Base-by-base conservation (phyloP, 176 grass and related monocot genomes). In the Lolium rigidum region DNA sequence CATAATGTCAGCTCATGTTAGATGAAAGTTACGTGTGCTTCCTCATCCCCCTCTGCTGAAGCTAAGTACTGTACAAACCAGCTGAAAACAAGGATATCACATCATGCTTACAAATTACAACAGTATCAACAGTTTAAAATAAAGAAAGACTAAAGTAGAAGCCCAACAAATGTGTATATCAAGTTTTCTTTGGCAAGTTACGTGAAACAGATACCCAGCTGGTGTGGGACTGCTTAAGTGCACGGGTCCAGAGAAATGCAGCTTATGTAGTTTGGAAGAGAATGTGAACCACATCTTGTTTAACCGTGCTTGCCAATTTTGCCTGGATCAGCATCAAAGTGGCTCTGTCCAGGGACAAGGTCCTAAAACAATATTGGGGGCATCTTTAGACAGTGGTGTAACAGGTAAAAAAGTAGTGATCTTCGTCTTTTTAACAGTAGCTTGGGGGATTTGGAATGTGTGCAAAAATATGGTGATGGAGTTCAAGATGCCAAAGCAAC, bases 1-100 rank as follows among this genome's bases (percentile, higher is more conserved):
- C 75, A 55, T 74, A 84, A 21, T 67, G 37, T 24, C 59, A 89
- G 57, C 11, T 76, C 49, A 60, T 49, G 76, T 16, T 68, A 38
- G 79, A 63, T 55, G 67, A 80, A 58, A 57, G 60, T 38, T 38
- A 39, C 14, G 24, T 83, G 43, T 12, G 20, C 48, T 65, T 57
- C 63, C 16, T n/a, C 18, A 39, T 66, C 76, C 18, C 10, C 82
- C 31, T 35, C 31, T 35, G 54, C 31, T 35, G 31, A 35, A 85
- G 10, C n/a, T 59, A 67, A 61, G 54, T 68, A 12, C 38, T 12
- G 24, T 70, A n/a, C n/a, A 70, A 57, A 48, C 35, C 43, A 81
- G 50, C 10, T 7, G 7, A 62, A 82, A 46, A 50, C 41, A 86
- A 70, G 25, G 12, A 20, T 55, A 35, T 37, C 15, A 11, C 26